phyloP scores from a whole-genome alignment of 2,329 filamentous ascomycete genomes.

The Teratosphaeria epicoccoides region DNA sequence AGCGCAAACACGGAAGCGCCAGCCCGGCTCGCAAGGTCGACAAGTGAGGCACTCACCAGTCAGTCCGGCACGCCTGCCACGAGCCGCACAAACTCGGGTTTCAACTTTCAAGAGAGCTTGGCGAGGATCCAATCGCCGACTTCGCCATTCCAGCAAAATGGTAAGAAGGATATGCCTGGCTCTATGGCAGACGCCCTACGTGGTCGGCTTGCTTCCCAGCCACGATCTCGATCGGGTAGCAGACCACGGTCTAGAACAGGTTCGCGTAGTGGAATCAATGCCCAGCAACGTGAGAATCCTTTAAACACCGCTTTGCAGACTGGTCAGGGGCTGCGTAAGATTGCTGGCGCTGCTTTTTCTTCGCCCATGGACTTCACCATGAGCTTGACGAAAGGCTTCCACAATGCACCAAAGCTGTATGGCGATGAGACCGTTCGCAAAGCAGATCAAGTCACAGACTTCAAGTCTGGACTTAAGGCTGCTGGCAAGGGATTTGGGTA shows the following conservation, averaged over 20 bases:
- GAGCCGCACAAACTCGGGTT: slow-evolving; percentile 16
- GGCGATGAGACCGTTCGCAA: slow-evolving; percentile 72
- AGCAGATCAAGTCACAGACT: slow-evolving; percentile 66
- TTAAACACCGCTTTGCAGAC: slow-evolving; percentile 23
- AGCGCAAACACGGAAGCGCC: background rate
- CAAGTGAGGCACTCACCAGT: background rate
- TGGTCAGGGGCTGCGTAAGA: slow-evolving; percentile 27
- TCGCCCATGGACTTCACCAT: slow-evolving; percentile 80
- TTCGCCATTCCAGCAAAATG: slow-evolving; percentile 1
- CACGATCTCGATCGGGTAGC: slow-evolving; percentile 15
- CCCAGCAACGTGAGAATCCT: slow-evolving; percentile 6
- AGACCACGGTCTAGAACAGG: slow-evolving; percentile 4
- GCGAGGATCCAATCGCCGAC: slow-evolving; percentile 12
- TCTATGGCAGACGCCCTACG: slow-evolving; percentile 18
- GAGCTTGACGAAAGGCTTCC: slow-evolving; percentile 72
- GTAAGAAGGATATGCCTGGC: slow-evolving; percentile 1
- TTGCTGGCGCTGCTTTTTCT: slow-evolving; percentile 42
- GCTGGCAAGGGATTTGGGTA: slow-evolving; percentile 59
- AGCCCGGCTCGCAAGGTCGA: slow-evolving; percentile 5
- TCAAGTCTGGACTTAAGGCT: slow-evolving; percentile 64
- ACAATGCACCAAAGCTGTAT: slow-evolving; percentile 77
- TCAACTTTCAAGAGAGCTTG: slow-evolving; percentile 24
- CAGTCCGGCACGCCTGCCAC: slow-evolving; percentile 5
- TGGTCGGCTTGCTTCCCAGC: slow-evolving; percentile 9
- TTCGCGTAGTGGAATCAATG: background rate